phyloP scores from a whole-genome alignment of 345 rosid genomes.

The Triadica sebifera region DNA sequence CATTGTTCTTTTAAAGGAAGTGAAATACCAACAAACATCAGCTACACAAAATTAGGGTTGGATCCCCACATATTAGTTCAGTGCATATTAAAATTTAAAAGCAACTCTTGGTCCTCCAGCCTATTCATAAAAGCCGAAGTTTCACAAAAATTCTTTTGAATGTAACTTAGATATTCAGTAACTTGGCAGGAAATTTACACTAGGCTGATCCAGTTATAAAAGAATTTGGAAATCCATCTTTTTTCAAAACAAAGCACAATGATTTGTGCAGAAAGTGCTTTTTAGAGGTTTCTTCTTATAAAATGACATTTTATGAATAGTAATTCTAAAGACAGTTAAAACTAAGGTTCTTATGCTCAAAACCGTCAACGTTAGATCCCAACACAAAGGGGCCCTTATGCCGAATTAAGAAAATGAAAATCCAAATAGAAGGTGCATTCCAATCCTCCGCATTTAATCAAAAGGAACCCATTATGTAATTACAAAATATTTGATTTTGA shows the following conservation, averaged over 20 bases:
- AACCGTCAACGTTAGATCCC: too few species aligned
- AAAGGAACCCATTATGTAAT: too few species aligned
- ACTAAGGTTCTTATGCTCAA: not conserved
- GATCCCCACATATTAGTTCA: not conserved
- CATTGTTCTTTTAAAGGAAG: not conserved
- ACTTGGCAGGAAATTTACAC: not conserved
- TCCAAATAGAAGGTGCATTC: too few species aligned
- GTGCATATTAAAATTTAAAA: too few species aligned
- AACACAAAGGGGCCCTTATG: too few species aligned
- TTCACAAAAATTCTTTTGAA: not conserved
- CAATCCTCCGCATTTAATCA: too few species aligned
- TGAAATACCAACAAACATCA: not conserved
- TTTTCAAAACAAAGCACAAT: not conserved
- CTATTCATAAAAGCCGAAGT: not conserved
- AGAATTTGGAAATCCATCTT: not conserved
- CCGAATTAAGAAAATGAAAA: too few species aligned
- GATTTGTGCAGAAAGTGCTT: not conserved
- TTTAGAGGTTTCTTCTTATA: not conserved
- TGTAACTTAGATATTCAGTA: not conserved
- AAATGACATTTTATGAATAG: not conserved
- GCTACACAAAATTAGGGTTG: not conserved
- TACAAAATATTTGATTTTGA: too few species aligned
- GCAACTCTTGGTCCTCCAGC: not conserved
- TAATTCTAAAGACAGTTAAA: not conserved
- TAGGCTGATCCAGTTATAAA: not conserved